phyloP scores from a whole-genome alignment of 2,329 filamentous ascomycete species.

The Colletotrichum sp. region DNA sequence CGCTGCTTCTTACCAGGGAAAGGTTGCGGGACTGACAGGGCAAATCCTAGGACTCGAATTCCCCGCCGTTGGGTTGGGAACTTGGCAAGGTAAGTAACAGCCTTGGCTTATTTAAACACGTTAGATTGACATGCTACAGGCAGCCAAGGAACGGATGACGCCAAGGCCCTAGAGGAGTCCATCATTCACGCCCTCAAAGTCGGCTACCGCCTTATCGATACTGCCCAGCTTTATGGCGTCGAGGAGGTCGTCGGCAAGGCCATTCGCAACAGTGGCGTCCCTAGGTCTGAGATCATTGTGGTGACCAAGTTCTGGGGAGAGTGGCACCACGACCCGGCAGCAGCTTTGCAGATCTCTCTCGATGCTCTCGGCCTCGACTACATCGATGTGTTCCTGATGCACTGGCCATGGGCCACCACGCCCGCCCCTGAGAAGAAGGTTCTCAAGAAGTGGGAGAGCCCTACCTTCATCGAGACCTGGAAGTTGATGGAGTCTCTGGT shows the following conservation, averaged over 20 bases:
- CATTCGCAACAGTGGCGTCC: constrained; percentile 34
- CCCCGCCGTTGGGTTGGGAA: constrained; percentile 28
- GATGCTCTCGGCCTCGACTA: constrained; percentile 32
- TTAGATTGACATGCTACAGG: background rate
- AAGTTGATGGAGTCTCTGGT: constrained; percentile 32
- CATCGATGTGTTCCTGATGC: constrained; percentile 42
- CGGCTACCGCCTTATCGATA: constrained; percentile 36
- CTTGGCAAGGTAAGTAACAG: constrained; percentile 27
- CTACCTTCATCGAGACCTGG: constrained; percentile 31
- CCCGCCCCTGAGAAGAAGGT: constrained; percentile 24
- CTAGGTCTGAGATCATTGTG: constrained; percentile 54
- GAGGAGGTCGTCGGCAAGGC: constrained; percentile 34
- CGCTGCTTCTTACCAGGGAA: background rate
- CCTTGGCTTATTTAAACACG: background rate
- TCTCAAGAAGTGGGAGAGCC: constrained; percentile 26
- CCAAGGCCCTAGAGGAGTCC: constrained; percentile 29
- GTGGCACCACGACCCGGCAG: constrained; percentile 30
- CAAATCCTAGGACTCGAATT: constrained; percentile 10
- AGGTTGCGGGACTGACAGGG: background rate
- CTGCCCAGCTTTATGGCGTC: constrained; percentile 26
- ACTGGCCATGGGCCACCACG: constrained; percentile 31
- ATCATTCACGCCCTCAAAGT: constrained; percentile 31
- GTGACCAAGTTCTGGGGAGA: constrained; percentile 42
- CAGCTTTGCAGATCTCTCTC: constrained; percentile 32
- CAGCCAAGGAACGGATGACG: constrained; percentile 17